Evolutionary conservation across 257 asterid species (phyloP).

Genomic region (Handroanthus guayacan): DNA sequence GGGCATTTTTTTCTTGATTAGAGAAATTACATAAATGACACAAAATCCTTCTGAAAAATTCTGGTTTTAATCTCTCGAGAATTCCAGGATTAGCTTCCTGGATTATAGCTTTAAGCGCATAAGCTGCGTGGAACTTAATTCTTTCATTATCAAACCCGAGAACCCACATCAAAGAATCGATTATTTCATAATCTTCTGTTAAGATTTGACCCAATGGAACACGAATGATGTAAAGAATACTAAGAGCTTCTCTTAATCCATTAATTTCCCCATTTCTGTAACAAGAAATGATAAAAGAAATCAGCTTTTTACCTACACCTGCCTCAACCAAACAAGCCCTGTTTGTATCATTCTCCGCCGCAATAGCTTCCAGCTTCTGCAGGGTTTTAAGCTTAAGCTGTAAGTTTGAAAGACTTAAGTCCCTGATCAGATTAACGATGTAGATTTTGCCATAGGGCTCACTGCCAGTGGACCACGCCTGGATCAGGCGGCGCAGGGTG

Average conservation of each 20-base stretch:
- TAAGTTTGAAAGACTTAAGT: constrained; percentile 31
- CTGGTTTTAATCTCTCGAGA: constrained; percentile 46
- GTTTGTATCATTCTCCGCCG: constrained; percentile 46
- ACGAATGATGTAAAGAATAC: constrained; percentile 39
- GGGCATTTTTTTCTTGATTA: constrained; percentile 37
- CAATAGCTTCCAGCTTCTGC: constrained; percentile 45
- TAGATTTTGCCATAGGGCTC: constrained; percentile 32
- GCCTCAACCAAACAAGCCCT: constrained; percentile 46
- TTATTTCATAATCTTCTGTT: constrained; percentile 28
- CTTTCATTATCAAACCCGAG: constrained; percentile 14
- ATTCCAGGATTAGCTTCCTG: constrained; percentile 22
- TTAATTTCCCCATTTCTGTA: constrained; percentile 1
- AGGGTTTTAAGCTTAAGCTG: constrained; percentile 45
- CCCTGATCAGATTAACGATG: constrained; percentile 42
- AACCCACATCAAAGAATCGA: constrained; percentile 53
- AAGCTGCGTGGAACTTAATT: constrained; percentile 45
- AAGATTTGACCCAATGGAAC: background rate
- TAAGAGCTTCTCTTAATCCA: constrained; percentile 48
- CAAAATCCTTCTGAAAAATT: constrained; percentile 39
- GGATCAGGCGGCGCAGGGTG: constrained; percentile 63
- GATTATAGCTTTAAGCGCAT: constrained; percentile 36
- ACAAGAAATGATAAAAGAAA: constrained; percentile 37
- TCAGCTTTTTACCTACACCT: constrained; percentile 37
- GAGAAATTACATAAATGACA: constrained; percentile 24
- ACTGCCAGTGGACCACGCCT: constrained; percentile 54